Evolutionary conservation across 768 basidiomycete species (phyloP), one percentile per base, ranked within the genome.

Genomic region (Clitopilus passeckerianus): DNA sequence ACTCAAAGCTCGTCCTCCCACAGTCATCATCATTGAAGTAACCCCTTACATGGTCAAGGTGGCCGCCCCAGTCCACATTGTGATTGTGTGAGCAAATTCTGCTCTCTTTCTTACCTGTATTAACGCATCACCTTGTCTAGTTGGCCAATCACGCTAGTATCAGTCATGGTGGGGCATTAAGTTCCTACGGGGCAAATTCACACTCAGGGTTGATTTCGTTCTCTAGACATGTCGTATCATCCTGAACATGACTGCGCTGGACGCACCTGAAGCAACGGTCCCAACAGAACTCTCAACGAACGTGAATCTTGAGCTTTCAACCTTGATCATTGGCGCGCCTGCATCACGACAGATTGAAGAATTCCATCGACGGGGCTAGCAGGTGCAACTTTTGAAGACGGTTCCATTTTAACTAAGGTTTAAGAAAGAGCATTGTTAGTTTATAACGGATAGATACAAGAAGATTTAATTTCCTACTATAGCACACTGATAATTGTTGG

Each of bases 191-290:
- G 27, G n/a, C n/a, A 30, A 30, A 53, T 53, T 34, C 43, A 27
- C 8, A n/a, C 44, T 14, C 53, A 5, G 5, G n/a, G 16, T 18
- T 12, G 41, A 2, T 9, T n/a, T 59, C 15, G 54, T 18, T 37
- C 15, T 15, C 8, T 44, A 63, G 62, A 59, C 59, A 0, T 60
- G 57, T 33, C 57, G 55, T 20, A 33, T 63, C 30, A 59, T 63
- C 33, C 59, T 63, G 14, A 63, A 63, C 46, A 60, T 63, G 62
- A n/a, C 15, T 34, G 30, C 33, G 10, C 33, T 55, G 3, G 37
- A 41, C 30, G 34, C 16, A 5, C 46, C 46, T 12, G 46, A 50
- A 50, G 46, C 18, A 2, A 22, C 46, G 4, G 18, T 20, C 3
- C 46, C 6, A 18, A 50, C 46, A 50, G 46, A 50, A 50, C 46